Evolutionary conservation across 169 alveolate genomes (phyloP), one percentile per base, ranked within the genome.

Genomic region (Plasmodium yoelii): DNA sequence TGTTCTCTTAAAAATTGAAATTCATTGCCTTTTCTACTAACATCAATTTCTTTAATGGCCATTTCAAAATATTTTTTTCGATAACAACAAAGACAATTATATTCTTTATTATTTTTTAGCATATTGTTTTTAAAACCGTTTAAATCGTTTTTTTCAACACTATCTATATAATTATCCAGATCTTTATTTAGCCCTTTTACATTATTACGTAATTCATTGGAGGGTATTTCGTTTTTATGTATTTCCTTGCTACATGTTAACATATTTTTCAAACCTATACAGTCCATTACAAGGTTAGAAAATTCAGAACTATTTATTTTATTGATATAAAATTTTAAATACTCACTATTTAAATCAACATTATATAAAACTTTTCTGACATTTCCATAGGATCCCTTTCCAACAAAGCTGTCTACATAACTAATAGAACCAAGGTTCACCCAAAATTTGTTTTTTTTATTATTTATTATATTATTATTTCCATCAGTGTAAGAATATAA

Each of bases 1-100:
- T 92, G 93, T 55, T 93, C 96, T 47, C 96, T 80, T 44, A 93
- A 88, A 80, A 92, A 93, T 70, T 93, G 96, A 64, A 39, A 80
- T 8, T 80, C 90, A 28, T 67, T 80, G 8, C 82, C 82, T 80
- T 64, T 67, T 67, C 82, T 60, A 80, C 75, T 80, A 28, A 80
- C 71, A 70, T 80, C 90, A 18, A 80, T 80, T 65, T 80, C 90
- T 80, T 80, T 80, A 51, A 80, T 68, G 46, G 90, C 90, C 60
- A 80, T 28, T 10, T 65, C 84, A 60, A 80, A 68, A 56, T 80
- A 46, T 15, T 82, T 64, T 80, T 67, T 80, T 13, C 28, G 49
- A 42, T 64, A n/a, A 26, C 82, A 67, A 24, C 90, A 80, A 53
- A 70, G 47, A 24, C 90, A 80, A n/a, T 67, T 59, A 24, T 47